Base-by-base conservation (phyloP, 2,329 filamentous ascomycete genomes). In the Sarocladium brachiariae region DNA sequence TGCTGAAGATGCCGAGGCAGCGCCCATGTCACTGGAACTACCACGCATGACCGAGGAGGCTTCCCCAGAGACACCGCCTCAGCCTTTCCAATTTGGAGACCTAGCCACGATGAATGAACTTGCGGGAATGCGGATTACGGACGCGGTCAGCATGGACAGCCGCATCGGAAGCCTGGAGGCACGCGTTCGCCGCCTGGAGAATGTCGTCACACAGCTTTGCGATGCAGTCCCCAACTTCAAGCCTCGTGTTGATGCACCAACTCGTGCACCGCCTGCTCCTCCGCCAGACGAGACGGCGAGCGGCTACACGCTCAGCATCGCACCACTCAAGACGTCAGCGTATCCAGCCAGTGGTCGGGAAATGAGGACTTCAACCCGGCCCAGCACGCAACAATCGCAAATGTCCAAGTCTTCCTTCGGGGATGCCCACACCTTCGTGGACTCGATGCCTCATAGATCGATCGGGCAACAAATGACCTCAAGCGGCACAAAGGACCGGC, bases 41-140 rank as follows among this genome's bases (percentile, higher is more conserved):
- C 56, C 63, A 2, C 63, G 65, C 10, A 62, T 66, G 4, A 56
- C 61, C 2, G 57, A 59, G 2, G 59, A 64, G 9, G 65, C 69
- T 19, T 61, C 58, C 8, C 66, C 67, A 2, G 62, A 61, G 49
- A 66, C 67, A 30, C 70, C 70, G 7, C 69, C 71, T 2, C 71
- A 78, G 51, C 75, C 78, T 0, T 82, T 83, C 56, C 70, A 74
- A 52, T 82, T 83, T 58, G 74, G 72, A 4, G 67, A 73, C 19
- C 63, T 78, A 45, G 61, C 65, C 9, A 63, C 66, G 18, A 68
- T 74, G 60, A 71, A 70, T 43, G 70, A 72, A 55, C 70, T 75
- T 64, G 67, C 71, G 0, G 74, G 70, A 24, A 78, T 79, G 76
- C 81, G 76, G 58, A 81, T 81, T 52, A 80, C 78, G 1, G 70